Evolutionary conservation across 805 yeast genomes (phyloP).

Genomic region (Candida awuae): DNA sequence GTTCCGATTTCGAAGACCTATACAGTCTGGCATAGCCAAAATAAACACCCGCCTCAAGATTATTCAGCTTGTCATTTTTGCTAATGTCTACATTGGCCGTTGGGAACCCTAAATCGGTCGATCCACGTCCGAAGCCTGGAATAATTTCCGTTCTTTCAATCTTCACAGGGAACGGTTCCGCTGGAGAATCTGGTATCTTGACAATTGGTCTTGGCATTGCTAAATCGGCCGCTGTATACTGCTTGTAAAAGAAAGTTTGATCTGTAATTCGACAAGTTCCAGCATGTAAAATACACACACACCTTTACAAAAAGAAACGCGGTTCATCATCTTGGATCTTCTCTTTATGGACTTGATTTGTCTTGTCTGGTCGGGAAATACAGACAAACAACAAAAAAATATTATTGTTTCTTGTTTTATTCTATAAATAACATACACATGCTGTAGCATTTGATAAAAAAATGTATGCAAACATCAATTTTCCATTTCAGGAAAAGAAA

Average conservation of each 20-base stretch:
- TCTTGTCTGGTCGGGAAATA: no score
- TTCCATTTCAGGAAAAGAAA: slow-evolving; percentile 37
- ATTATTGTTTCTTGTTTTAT: no score
- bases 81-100: slow-evolving; percentile 81
- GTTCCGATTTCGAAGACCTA: not conserved
- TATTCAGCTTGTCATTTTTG: slow-evolving; percentile 34
- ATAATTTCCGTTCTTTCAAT: slow-evolving; percentile 41
- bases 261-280: no score
- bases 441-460: not conserved
- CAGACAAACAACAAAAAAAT: no score
- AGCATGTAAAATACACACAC: no score
- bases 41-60: slow-evolving; percentile 72
- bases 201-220: slow-evolving; percentile 36
- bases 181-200: slow-evolving; percentile 34
- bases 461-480: not conserved
- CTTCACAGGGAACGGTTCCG: slow-evolving; percentile 42
- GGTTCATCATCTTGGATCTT: no score
- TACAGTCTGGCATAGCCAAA: slow-evolving; percentile 53
- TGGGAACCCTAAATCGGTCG: slow-evolving; percentile 87
- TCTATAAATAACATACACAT: not conserved
- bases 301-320: no score
- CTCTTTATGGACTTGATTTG: no score
- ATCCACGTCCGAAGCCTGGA: slow-evolving; percentile 93
- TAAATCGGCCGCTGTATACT: no score
- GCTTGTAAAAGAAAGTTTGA: no score